Evolutionary conservation across 2,329 filamentous ascomycete species (phyloP).

Genomic region (Basipetospora chlamydospora): DNA sequence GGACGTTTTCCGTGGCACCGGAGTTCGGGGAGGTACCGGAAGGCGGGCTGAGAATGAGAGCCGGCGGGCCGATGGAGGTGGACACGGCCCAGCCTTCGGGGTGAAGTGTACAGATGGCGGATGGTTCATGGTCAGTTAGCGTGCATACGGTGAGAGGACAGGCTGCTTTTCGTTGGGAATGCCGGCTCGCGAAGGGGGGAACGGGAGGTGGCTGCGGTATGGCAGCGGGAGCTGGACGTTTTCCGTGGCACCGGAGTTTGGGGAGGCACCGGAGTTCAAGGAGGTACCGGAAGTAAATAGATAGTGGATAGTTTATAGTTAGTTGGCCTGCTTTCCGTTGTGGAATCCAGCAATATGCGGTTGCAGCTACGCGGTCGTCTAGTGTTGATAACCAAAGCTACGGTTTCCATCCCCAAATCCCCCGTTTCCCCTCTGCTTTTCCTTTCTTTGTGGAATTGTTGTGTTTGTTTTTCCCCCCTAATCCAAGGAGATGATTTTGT

Average conservation of each 20-base stretch:
- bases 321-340: neutral
- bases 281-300: neutral
- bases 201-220: slow-evolving; percentile 28
- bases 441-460: too few species aligned
- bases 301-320: neutral
- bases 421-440: too few species aligned
- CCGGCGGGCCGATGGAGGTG: neutral
- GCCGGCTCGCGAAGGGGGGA: slow-evolving; percentile 26
- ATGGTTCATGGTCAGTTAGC: neutral
- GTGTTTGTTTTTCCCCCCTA: too few species aligned
- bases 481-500: too few species aligned
- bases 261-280: neutral
- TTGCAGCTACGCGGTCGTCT: too few species aligned
- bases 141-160: neutral
- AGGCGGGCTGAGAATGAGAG: neutral
- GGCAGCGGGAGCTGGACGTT: slow-evolving; percentile 23
- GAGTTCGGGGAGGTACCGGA: slow-evolving; percentile 1
- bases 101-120: neutral
- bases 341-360: too few species aligned
- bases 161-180: slow-evolving; percentile 42
- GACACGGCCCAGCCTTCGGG: neutral
- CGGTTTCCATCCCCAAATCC: too few species aligned
- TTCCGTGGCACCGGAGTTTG: slow-evolving; percentile 13
- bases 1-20: slow-evolving; percentile 23
- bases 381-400: too few species aligned